A percentile compares a stretch with the other conserved stretches of the same genome.
Evolutionary conservation across 1,139 yeast genomes (phyloP).

Genomic region (Geotrichum aggregatum): DNA sequence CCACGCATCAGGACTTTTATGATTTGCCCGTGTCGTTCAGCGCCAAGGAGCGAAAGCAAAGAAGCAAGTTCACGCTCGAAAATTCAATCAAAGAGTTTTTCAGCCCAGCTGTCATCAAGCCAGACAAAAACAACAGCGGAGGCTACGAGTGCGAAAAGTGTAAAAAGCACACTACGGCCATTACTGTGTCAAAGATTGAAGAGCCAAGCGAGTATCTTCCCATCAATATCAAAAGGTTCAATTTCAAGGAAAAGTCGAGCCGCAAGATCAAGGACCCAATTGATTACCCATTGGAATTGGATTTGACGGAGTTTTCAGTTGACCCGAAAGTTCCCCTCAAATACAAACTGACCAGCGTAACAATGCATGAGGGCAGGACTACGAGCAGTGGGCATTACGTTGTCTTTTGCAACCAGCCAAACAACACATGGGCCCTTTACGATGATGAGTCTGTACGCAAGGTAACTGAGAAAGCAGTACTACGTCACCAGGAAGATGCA

Average conservation of each 20-base stretch:
- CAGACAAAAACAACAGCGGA: conserved; percentile 62
- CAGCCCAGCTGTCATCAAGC: conserved; percentile 68
- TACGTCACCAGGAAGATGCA: conserved; percentile 74
- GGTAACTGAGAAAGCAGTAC: conserved; percentile 66
- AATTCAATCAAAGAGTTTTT: conserved; percentile 76
- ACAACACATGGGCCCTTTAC: conserved; percentile 78
- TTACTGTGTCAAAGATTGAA: conserved; percentile 68
- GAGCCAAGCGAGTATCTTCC: conserved; percentile 85
- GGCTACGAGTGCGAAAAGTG: conserved; percentile 84
- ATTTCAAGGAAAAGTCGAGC: conserved; percentile 49
- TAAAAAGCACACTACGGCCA: conserved; percentile 68
- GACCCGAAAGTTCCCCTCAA: conserved; percentile 45
- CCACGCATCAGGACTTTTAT: conserved; percentile 88
- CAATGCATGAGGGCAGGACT: conserved; percentile 92
- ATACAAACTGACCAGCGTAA: conserved; percentile 77
- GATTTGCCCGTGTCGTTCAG: conserved; percentile 64
- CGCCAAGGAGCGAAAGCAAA: conserved; percentile 44
- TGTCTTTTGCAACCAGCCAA: conserved; percentile 87
- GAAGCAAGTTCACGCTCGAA: conserved; percentile 58
- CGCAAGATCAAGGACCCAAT: conserved; percentile 87
- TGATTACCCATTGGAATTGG: conserved; percentile 70
- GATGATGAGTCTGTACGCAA: conserved; percentile 86
- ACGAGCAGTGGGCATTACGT: conserved; percentile 91
- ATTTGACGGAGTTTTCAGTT: conserved; percentile 59
- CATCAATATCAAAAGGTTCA: conserved; percentile 80